phyloP scores from a whole-genome alignment of 345 rosid genomes.

The Boechera stricta region DNA sequence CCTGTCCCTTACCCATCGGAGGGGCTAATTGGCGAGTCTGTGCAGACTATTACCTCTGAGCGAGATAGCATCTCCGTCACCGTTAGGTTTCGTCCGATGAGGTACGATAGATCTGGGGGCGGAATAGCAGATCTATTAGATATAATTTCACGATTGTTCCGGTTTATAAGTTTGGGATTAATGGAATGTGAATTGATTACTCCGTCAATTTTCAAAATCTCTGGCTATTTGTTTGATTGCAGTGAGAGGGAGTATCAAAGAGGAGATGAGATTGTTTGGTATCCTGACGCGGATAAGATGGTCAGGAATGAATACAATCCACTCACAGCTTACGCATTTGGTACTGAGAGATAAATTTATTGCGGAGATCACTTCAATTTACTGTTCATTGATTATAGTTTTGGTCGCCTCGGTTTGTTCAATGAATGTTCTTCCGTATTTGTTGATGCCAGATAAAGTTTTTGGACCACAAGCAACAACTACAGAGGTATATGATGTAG shows the following conservation, averaged over 20 bases:
- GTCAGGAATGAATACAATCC: constrained; percentile 84
- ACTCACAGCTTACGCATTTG: constrained; percentile 82
- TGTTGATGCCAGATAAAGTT: constrained; percentile 65
- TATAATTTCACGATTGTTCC: constrained; percentile 18
- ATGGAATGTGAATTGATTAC: constrained; percentile 28
- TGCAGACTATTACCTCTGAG: constrained; percentile 58
- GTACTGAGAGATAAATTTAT: constrained; percentile 46
- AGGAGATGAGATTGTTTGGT: constrained; percentile 95
- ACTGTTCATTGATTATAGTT: constrained; percentile 11
- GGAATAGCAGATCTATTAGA: constrained; percentile 51
- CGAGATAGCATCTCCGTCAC: constrained; percentile 92
- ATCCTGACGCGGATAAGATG: constrained; percentile 83
- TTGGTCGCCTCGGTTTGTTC: background rate
- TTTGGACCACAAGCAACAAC: constrained; percentile 78
- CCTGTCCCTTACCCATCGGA: constrained; percentile 61
- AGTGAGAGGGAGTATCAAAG: constrained; percentile 86
- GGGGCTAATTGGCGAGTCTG: constrained; percentile 50
- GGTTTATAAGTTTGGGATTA: constrained; percentile 12
- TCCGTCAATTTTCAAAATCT: constrained; percentile 23
- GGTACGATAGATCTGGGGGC: constrained; percentile 73
- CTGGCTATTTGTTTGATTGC: constrained; percentile 43
- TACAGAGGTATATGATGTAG: constrained; percentile 81
- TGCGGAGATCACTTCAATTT: background rate
- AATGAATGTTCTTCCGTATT: background rate
- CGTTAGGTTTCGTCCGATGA: constrained; percentile 89